Evolutionary conservation across 768 basidiomycete species (phyloP), one percentile per base, ranked within the genome.

Genomic region (Trametes cubensis): DNA sequence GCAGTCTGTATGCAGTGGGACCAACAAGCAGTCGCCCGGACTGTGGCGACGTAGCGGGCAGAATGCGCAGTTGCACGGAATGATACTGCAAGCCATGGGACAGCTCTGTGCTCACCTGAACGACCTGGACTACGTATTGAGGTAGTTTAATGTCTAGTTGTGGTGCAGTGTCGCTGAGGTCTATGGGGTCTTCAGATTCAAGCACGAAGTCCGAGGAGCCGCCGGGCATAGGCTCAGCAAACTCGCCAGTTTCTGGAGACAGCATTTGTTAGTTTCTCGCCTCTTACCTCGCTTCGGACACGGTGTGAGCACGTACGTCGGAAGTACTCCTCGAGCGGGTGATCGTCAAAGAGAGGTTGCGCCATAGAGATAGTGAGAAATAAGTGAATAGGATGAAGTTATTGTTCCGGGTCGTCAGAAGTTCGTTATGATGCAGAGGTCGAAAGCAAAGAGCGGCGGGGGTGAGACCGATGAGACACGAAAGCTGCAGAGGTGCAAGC

Each of bases 341-440:
- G 88, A 63, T 89, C 85, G 66, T 90, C 86, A 74, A 89, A 90
- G 63, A 90, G 72, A 60, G 90, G 80, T 78, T 91, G 87, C 39
- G 90, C 90, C 90, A 92, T 92, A 61, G 53, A 48, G 55, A 92
- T 92, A 61, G 53, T 51, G 55, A 57, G 52, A 39, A 25, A 58
- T 59, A 41, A 49, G 60, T 54, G 42, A 58, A 42, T 58, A 54
- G 28, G 39, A 17, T 49, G 54, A 51, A 44, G 48, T 46, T 48
- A 50, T 54, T 23, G 44, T 58, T 54, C 49, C 46, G 45, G 60
- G 60, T 61, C 64, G 64, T 65, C 25, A 61, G 30, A 40, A 13
- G 50, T 40, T 65, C 64, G 64, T 65, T 61, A 65, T 50, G 28
- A 21, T 53, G 38, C 56, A 59, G 17, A 34, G 26, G 41, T 30